Evolutionary conservation across 352 stramenopile genomes (phyloP).

Genomic region (Globisporangium megalacanthum): DNA sequence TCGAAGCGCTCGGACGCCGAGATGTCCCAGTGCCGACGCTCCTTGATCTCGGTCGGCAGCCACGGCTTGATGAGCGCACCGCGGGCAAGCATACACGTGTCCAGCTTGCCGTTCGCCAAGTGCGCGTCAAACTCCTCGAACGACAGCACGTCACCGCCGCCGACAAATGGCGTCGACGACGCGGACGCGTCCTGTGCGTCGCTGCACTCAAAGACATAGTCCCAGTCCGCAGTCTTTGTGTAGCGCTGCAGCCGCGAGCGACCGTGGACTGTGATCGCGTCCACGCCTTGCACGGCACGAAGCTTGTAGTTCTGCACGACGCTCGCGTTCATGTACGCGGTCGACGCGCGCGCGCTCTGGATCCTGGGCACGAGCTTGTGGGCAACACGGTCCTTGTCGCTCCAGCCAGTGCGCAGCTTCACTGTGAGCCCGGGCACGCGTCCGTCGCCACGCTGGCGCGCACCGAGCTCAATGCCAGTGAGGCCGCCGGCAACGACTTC

Average conservation of each 20-base stretch:
- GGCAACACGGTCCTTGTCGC: conserved; percentile 92
- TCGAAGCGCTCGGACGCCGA: conserved; percentile 91
- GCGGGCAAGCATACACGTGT: conserved; percentile 88
- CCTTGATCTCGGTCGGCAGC: conserved; percentile 99
- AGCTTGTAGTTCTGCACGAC: conserved; percentile 71
- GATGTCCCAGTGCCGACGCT: conserved; percentile 96
- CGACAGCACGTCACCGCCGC: conserved; percentile 85
- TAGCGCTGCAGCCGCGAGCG: conserved; percentile 96
- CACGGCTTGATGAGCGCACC: conserved; percentile 99
- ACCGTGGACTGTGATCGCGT: conserved; percentile 92
- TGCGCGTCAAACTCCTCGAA: conserved; percentile 83
- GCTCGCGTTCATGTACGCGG: conserved; percentile 73
- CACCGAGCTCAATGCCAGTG: conserved; percentile 75
- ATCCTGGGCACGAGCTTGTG: conserved; percentile 93
- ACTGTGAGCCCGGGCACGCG: conserved; percentile 87
- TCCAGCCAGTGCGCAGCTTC: conserved; percentile 98
- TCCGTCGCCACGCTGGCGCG: conserved; percentile 17
- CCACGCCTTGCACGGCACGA: conserved; percentile 51
- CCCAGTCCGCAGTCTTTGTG: conserved; percentile 97
- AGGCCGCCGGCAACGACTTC: conserved; percentile 88
- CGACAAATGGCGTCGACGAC: conserved; percentile 87
- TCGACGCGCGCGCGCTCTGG: conserved; percentile 55
- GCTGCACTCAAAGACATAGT: conserved; percentile 94
- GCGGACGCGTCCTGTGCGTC: conserved; percentile 43
- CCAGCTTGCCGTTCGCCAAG: conserved; percentile 75